Base-by-base conservation (phyloP, 2,329 filamentous ascomycete genomes). In the Alternaria viburni region DNA sequence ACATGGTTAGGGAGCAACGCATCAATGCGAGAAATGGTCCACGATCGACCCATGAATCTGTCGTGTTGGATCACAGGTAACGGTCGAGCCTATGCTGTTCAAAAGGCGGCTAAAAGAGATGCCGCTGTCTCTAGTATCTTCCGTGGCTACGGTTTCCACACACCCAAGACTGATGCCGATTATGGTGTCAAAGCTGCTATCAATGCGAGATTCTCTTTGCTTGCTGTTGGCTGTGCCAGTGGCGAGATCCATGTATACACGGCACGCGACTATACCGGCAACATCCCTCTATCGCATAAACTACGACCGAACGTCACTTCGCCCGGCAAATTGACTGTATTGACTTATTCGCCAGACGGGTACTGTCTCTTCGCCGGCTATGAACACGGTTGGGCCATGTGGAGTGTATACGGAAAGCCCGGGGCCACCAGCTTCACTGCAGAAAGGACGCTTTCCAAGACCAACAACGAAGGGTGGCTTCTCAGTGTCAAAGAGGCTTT, bases 331-430 rank as follows among this genome's bases (percentile, higher is more conserved):
- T 82, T 97, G 55, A 93, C 88, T 3, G 91, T 89, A 28, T 81
- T 99, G 68, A 89, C 83, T 64, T 99, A 97, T 82, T 97, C 96
- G 1, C 93, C 95, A 0, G 96, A 99, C 78, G 96, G 96, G 17
- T 97, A 98, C 79, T 97, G 94, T 77, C 86, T 99, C 9, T 97
- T 99, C 80, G 93, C 91, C 46, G 96, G 95, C 1, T 98, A 95
- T 75, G 90, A 96, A 73, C 89, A 90, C 62, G 96, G 96, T 1
- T 99, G 96, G 96, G 91, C 92, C 5, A 95, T 90, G 50, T 99
- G 95, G 95, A 98, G 95, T 77, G 96, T 98, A 41, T 99, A 97
- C 80, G 96, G 96, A 32, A 97, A 97, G 79, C 87, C 91, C 3
- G 90, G 93, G 13, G 93, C 91, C 59, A 93, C 89, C 70, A 97